Conservation (phyloP, 768 basidiomycete species). For the Mycena indigotica region DNA sequence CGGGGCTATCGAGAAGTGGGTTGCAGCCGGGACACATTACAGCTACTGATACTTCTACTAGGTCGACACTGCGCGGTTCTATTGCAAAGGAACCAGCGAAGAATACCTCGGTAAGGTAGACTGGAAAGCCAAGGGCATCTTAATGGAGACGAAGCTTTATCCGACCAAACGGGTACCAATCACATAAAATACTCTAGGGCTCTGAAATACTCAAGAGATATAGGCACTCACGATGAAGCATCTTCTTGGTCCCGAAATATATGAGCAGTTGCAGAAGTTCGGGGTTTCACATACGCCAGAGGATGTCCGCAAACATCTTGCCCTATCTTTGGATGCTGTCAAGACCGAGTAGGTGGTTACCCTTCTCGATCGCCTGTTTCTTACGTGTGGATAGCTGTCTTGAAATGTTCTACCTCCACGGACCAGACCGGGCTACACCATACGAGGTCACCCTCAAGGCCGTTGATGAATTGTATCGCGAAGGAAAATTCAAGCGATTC, state of each 20-base stretch:
- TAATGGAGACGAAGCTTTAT: slow-evolving; percentile 61
- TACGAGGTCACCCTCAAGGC: slow-evolving; percentile 58
- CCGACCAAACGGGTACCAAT: slow-evolving; percentile 30
- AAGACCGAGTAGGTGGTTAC: slow-evolving; percentile 45
- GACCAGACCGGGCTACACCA: slow-evolving; percentile 59
- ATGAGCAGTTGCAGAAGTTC: too few relatives aligned
- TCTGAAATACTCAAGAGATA: too few relatives aligned
- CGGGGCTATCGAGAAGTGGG: slow-evolving; percentile 50
- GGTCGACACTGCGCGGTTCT: slow-evolving; percentile 55
- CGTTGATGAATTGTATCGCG: slow-evolving; percentile 55
- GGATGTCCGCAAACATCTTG: slow-evolving; percentile 49
- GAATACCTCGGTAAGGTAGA: slow-evolving; percentile 50
- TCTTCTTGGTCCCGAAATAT: too few relatives aligned
- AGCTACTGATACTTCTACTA: too few relatives aligned
- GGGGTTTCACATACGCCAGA: slow-evolving; percentile 19
- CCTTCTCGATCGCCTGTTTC: neutral
- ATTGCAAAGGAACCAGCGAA: slow-evolving; percentile 59
- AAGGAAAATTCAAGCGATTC: slow-evolving; percentile 60
- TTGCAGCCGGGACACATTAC: neutral
- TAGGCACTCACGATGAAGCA: too few relatives aligned
- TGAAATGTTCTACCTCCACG: slow-evolving; percentile 60
- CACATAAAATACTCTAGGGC: too few relatives aligned
- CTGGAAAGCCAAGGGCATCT: slow-evolving; percentile 51
- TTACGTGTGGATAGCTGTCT: slow-evolving; percentile 35
- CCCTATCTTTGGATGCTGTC: slow-evolving; percentile 47